Conservation (phyloP, 805 yeast species). For the Cyberlindnera americana region DNA sequence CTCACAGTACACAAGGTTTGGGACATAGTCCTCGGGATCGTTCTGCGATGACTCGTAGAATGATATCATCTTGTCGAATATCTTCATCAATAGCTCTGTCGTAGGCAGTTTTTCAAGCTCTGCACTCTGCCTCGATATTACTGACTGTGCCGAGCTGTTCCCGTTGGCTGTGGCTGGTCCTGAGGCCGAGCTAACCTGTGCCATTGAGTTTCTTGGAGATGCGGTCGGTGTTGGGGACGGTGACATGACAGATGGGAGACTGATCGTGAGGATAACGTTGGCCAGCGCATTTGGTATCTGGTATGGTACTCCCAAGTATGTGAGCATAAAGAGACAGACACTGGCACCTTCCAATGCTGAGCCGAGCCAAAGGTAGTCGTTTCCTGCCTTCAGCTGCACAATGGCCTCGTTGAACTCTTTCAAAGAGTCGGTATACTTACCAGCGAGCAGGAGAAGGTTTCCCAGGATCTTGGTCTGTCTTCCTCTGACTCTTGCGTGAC, state of each 20-base stretch:
- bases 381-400: slow-evolving; percentile 49
- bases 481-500: slow-evolving; percentile 53
- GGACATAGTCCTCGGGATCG: slow-evolving; percentile 71
- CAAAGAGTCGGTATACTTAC: slow-evolving; percentile 69
- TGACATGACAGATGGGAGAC: slow-evolving; percentile 13
- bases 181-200: slow-evolving; percentile 4
- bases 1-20: slow-evolving; percentile 77
- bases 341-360: slow-evolving; percentile 82
- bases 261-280: slow-evolving; percentile 31
- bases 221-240: slow-evolving; percentile 31
- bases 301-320: slow-evolving; percentile 51
- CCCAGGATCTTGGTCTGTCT: slow-evolving; percentile 75
- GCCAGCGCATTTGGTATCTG: slow-evolving; percentile 35
- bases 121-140: slow-evolving; percentile 3
- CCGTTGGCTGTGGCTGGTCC: background rate
- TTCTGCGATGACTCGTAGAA: slow-evolving; percentile 50
- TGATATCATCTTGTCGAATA: slow-evolving; percentile 37
- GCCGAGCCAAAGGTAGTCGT: slow-evolving; percentile 85
- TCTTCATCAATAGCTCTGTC: slow-evolving; percentile 36
- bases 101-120: slow-evolving; percentile 25
- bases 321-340: slow-evolving; percentile 57
- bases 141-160: background rate
- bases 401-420: slow-evolving; percentile 73
- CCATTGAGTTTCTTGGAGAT: slow-evolving; percentile 49
- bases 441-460: slow-evolving; percentile 74